A percentile compares a stretch with the other conserved stretches of the same genome.
Evolutionary conservation across 2,329 filamentous ascomycete genomes (phyloP).

Genomic region (Aureobasidium namibiae): DNA sequence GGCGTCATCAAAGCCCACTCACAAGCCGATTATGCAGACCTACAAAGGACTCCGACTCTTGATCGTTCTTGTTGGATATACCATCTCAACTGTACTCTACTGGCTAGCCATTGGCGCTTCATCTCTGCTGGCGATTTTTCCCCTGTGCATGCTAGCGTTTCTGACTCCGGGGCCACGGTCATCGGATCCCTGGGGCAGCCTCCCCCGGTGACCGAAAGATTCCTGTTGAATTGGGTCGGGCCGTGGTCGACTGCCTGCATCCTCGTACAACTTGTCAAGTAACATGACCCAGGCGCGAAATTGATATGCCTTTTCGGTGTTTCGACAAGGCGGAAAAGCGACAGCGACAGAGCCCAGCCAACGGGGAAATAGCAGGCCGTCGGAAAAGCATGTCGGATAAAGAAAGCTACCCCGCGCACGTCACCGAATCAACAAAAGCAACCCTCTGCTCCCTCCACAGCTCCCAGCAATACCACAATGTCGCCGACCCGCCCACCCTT

Average conservation of each 20-base stretch:
- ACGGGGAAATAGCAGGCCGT: not conserved
- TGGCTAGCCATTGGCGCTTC: not conserved
- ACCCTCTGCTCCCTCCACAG: too few species aligned
- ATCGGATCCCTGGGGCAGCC: not conserved
- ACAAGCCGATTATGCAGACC: too few species aligned
- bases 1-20: not conserved
- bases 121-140: not conserved
- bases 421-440: not conserved
- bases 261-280: not conserved
- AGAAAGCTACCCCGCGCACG: not conserved
- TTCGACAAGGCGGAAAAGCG: constrained; percentile 1
- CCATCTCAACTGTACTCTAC: not conserved
- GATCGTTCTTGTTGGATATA: not conserved
- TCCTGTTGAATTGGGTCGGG: not conserved
- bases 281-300: too few species aligned
- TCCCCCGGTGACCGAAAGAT: not conserved
- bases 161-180: not conserved
- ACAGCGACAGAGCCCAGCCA: too few species aligned
- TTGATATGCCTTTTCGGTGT: too few species aligned
- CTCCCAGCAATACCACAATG: too few species aligned
- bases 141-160: not conserved
- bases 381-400: not conserved
- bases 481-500: not conserved
- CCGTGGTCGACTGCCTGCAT: not conserved
- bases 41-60: not conserved